These are phyloP conservation scores for Paecilomyces variotii DNA, from an alignment of 2,329 filamentous ascomycete species.

Conservation along the genomic window DNA sequence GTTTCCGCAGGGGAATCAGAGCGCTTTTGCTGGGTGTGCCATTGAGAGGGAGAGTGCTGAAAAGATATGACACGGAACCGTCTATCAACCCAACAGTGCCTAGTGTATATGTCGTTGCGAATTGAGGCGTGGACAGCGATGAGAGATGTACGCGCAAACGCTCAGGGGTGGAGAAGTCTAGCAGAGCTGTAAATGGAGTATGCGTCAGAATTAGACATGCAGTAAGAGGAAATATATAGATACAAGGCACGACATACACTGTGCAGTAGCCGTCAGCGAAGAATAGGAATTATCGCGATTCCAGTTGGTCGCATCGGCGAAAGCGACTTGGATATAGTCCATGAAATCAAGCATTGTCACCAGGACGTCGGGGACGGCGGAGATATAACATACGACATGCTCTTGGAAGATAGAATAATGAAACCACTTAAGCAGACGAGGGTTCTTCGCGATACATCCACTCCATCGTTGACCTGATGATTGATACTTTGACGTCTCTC, in stretches of 20 bases:
- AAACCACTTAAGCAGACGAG: not conserved
- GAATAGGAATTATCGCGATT: constrained; percentile 88
- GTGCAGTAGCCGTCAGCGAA: constrained; percentile 71
- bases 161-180: constrained; percentile 80
- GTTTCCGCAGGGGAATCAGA: constrained; percentile 64
- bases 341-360: constrained; percentile 84
- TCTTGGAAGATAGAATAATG: not conserved
- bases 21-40: constrained; percentile 61
- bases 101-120: constrained; percentile 88
- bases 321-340: constrained; percentile 90
- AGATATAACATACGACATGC: not conserved
- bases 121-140: constrained; percentile 84
- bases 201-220: not conserved
- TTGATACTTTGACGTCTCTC: not conserved
- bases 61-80: constrained; percentile 94
- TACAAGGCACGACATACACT: constrained; percentile 48
- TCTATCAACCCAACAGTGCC: constrained; percentile 86
- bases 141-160: constrained; percentile 82
- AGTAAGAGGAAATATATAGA: constrained; percentile 1
- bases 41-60: constrained; percentile 73
- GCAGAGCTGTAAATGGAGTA: constrained; percentile 51
- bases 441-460: not conserved
- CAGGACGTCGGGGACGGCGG: not conserved
- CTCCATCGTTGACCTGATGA: not conserved
- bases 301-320: constrained; percentile 81